These are phyloP conservation scores for Cladorrhinum samala DNA, from an alignment of 495 filamentous ascomycete genomes.

Conservation along the genomic window DNA sequence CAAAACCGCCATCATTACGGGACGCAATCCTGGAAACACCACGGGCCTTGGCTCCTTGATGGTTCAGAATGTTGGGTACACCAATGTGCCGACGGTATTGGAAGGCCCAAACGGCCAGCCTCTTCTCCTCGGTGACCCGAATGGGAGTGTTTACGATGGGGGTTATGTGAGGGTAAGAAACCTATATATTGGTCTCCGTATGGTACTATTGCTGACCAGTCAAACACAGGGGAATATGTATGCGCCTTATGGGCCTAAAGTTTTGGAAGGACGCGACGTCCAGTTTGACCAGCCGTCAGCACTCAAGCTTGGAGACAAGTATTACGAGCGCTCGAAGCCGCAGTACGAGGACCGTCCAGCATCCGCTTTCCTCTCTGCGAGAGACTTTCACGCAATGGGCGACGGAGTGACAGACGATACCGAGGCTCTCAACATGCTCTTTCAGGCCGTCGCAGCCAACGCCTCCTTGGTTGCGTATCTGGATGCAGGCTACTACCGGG, in stretches of 20 bases:
- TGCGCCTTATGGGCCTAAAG: conserved; percentile 17
- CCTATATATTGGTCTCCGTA: not conserved
- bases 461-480: conserved; percentile 58
- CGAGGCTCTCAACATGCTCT: conserved; percentile 16
- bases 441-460: conserved; percentile 13
- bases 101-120: conserved; percentile 39
- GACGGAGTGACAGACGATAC: conserved; percentile 32
- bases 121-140: conserved; percentile 37
- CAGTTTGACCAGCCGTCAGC: conserved; percentile 15
- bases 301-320: conserved; percentile 35
- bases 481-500: conserved; percentile 44
- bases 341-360: conserved; percentile 52
- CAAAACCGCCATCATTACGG: conserved; percentile 53
- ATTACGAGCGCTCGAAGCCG: conserved; percentile 63
- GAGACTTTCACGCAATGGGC: conserved; percentile 19
- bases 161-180: conserved; percentile 38
- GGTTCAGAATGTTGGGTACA: conserved; percentile 69
- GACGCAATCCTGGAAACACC: conserved; percentile 47
- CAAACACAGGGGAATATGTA: conserved; percentile 20
- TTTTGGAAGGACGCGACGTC: conserved; percentile 13
- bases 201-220: conserved; percentile 3
- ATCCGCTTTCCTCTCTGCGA: conserved; percentile 27
- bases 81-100: conserved; percentile 48
- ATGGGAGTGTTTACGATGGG: conserved; percentile 15
- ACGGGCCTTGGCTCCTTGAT: conserved; percentile 64